Percentiles rank a stretch among this genome's conserved stretches.
Conservation (phyloP, 768 basidiomycete genomes). For the Collybia nuda region DNA sequence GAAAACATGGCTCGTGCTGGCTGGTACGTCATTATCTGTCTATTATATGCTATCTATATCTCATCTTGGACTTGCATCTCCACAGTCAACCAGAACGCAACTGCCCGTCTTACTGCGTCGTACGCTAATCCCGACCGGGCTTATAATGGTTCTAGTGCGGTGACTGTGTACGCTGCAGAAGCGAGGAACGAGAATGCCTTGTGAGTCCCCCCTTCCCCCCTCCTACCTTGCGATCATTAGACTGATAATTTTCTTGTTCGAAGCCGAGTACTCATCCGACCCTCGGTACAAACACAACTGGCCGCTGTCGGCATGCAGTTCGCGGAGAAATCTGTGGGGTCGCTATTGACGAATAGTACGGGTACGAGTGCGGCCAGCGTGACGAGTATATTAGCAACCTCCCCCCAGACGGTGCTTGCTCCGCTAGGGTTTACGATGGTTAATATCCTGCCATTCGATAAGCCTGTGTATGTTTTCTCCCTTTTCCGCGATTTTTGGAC, state of each 20-base stretch:
- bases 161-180: constrained; percentile 46
- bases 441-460: constrained; percentile 60
- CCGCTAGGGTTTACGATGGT: constrained; percentile 48
- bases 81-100: constrained; percentile 41
- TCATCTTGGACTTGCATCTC: background rate
- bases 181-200: constrained; percentile 65
- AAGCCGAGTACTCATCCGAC: constrained; percentile 3
- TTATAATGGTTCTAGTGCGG: constrained; percentile 48
- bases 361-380: constrained; percentile 11
- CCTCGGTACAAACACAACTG: background rate
- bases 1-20: constrained; percentile 51
- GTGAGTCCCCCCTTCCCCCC: constrained; percentile 32
- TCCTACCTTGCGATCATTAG: no score
- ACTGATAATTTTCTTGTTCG: background rate
- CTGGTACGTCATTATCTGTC: constrained; percentile 22
- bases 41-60: background rate
- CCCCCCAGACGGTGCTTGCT: constrained; percentile 48
- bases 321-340: background rate
- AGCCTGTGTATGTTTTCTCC: constrained; percentile 50
- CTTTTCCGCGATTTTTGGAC: background rate
- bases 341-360: background rate
- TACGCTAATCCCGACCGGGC: constrained; percentile 34
- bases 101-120: constrained; percentile 31
- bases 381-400: constrained; percentile 35
- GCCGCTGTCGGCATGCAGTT: background rate